Evolutionary conservation across 2,329 filamentous ascomycete genomes (phyloP).

Genomic region (Xylariaceae sp.): DNA sequence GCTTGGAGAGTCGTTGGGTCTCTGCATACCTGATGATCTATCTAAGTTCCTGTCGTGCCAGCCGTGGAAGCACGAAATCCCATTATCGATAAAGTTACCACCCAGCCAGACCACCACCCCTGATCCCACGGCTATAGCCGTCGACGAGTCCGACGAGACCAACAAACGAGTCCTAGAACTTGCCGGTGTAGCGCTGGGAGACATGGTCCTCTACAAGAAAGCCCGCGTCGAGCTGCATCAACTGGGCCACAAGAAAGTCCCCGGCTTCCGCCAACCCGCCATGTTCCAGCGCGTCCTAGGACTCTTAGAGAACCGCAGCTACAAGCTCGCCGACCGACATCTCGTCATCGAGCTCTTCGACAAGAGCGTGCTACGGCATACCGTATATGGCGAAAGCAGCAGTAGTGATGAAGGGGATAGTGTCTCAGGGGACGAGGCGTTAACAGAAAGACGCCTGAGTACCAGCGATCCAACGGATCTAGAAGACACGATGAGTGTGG

Average conservation of each 20-base stretch:
- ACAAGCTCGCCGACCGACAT: constrained; percentile 76
- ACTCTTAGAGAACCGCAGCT: constrained; percentile 83
- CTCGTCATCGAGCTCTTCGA: constrained; percentile 95
- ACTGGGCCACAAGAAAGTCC: constrained; percentile 66
- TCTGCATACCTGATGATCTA: constrained; percentile 78
- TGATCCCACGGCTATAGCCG: constrained; percentile 46
- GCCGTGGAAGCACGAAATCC: constrained; percentile 51
- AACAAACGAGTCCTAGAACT: constrained; percentile 79
- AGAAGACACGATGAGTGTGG: background rate
- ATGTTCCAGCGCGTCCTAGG: constrained; percentile 83
- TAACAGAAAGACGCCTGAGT: constrained; percentile 54
- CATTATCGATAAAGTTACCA: constrained; percentile 44
- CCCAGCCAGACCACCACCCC: constrained; percentile 49
- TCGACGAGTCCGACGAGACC: constrained; percentile 52
- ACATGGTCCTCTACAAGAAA: constrained; percentile 86
- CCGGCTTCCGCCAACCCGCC: constrained; percentile 67
- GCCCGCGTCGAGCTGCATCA: constrained; percentile 76
- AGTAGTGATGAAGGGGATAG: constrained; percentile 35
- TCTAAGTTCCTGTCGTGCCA: constrained; percentile 69
- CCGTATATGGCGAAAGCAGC: constrained; percentile 67
- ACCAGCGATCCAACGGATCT: constrained; percentile 36
- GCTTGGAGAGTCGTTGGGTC: constrained; percentile 75
- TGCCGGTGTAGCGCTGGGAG: constrained; percentile 74
- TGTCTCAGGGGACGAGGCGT: constrained; percentile 46
- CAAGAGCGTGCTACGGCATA: constrained; percentile 75